These are phyloP conservation scores for Pleoardoris graminearum DNA, from an alignment of 2,329 filamentous ascomycete species.

Conservation along the genomic window DNA sequence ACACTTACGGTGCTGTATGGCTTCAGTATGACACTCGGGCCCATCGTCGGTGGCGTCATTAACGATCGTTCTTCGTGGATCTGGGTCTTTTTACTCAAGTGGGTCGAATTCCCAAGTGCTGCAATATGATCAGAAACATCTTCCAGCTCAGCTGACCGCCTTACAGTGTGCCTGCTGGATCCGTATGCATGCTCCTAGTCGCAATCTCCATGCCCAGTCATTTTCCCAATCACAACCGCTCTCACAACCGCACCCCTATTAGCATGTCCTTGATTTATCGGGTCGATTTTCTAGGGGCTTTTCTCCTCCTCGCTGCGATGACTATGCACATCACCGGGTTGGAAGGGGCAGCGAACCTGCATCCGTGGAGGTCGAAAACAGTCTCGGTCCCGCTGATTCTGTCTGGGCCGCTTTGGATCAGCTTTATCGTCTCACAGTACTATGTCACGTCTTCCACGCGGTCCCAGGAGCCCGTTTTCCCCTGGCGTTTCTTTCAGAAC, in stretches of 20 bases:
- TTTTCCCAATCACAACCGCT: not conserved
- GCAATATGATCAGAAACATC: too few species aligned
- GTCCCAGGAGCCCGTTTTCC: not conserved
- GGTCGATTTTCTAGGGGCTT: too few species aligned
- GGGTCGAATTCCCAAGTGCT: too few species aligned
- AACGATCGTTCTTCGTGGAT: not conserved
- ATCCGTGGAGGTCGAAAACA: not conserved
- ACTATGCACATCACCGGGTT: too few species aligned
- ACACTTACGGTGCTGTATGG: too few species aligned
- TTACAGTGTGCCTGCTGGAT: not conserved
- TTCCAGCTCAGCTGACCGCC: not conserved
- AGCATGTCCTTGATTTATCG: too few species aligned
- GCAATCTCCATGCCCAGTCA: too few species aligned
- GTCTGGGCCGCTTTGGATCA: not conserved
- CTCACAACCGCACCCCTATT: not conserved
- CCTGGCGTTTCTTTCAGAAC: not conserved
- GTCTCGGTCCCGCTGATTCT: not conserved
- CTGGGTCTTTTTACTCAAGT: conserved; percentile 6
- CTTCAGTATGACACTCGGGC: not conserved
- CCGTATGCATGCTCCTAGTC: too few species aligned
- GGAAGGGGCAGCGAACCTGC: not conserved
- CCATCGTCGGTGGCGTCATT: not conserved
- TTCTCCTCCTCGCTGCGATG: too few species aligned
- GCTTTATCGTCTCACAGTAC: not conserved
- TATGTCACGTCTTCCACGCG: not conserved